These are phyloP conservation scores for Breynia disticha DNA, from an alignment of 441 rosid genomes.

Conservation along the genomic window DNA sequence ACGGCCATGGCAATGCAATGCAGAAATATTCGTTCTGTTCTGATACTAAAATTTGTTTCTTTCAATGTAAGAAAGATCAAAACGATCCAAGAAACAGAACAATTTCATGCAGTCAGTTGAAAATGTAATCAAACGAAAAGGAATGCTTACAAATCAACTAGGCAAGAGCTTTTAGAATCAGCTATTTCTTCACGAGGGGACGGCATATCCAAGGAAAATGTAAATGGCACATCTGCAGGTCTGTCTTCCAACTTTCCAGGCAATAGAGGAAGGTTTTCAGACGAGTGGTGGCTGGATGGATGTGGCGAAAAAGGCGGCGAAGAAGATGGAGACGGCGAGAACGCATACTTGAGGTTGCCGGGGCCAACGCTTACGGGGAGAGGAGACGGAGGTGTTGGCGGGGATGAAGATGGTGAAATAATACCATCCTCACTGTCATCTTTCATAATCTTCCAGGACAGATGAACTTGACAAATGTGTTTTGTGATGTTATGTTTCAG, in stretches of 20 bases:
- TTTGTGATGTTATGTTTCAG: no score
- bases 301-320: conserved; percentile 42
- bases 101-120: not conserved
- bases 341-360: conserved; percentile 37
- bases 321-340: conserved; percentile 39
- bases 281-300: conserved; percentile 21
- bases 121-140: not conserved
- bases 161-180: conserved; percentile 31
- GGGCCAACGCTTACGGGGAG: conserved; percentile 53
- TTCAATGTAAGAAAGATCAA: not conserved
- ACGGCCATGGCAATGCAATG: not conserved
- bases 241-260: conserved; percentile 8
- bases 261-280: conserved; percentile 39
- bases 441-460: conserved; percentile 1
- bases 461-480: no score
- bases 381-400: conserved; percentile 62
- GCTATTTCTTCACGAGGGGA: conserved; percentile 3
- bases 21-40: not conserved
- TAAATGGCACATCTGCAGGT: conserved; percentile 13
- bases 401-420: conserved; percentile 34
- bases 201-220: conserved; percentile 41
- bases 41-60: not conserved
- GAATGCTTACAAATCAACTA: conserved; percentile 40
- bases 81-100: not conserved
- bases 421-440: conserved; percentile 11